A percentile compares a stretch with the other conserved stretches of the same genome.
Conservation (phyloP, 495 filamentous ascomycete species). For the Aspergillus heteromorphus region DNA sequence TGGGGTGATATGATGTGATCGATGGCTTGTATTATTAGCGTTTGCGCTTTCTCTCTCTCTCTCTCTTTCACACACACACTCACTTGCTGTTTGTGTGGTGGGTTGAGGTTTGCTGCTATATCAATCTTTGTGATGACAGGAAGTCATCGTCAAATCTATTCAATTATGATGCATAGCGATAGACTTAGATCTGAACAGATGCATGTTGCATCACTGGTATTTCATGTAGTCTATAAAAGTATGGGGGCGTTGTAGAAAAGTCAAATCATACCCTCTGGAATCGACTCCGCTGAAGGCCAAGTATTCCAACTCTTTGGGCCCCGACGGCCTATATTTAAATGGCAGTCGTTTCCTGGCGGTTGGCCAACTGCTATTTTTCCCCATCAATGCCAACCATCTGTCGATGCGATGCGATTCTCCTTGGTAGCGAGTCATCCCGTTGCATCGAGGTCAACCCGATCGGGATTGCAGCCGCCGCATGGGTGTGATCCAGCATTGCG, state of each 20-base stretch:
- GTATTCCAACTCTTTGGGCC: background rate
- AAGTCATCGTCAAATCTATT: too few species aligned
- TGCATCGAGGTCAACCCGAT: constrained; percentile 2
- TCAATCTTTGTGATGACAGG: too few species aligned
- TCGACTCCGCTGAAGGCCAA: background rate
- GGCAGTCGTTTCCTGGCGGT: background rate
- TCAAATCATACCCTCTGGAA: background rate
- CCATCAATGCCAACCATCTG: constrained; percentile 5
- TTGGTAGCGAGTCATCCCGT: background rate
- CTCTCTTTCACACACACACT: too few species aligned
- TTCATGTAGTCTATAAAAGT: background rate
- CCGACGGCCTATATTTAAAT: background rate
- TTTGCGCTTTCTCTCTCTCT: too few species aligned
- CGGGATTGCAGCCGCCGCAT: background rate
- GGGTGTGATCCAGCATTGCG: background rate
- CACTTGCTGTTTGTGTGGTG: too few species aligned
- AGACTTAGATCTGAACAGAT: too few species aligned
- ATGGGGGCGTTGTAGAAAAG: background rate
- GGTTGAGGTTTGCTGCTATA: too few species aligned
- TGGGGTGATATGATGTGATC: too few species aligned
- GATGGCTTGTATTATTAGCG: too few species aligned
- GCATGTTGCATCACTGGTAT: background rate
- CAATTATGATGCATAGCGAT: too few species aligned
- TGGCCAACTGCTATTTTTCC: background rate
- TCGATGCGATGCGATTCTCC: constrained; percentile 5